Percentiles rank a stretch among this genome's conserved stretches.
phyloP scores from a whole-genome alignment of 306 rosid genomes.

The Betula pendula region DNA sequence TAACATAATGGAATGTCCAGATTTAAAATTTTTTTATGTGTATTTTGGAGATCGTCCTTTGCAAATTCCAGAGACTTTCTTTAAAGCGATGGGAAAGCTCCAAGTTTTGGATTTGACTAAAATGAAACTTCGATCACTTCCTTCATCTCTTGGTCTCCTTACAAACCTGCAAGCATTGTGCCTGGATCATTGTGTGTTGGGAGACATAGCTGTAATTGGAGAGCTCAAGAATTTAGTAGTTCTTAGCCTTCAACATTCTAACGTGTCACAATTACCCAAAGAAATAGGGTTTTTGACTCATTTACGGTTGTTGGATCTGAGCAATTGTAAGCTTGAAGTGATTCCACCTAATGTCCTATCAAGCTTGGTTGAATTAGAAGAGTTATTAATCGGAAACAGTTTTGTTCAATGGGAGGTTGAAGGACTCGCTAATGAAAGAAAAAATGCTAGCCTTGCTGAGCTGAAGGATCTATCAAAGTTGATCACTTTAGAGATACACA shows the following conservation, averaged over 20 bases:
- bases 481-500: background rate
- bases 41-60: rapidly evolving
- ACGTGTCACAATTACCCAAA: background rate
- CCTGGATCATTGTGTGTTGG: background rate
- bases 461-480: background rate
- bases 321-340: background rate
- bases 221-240: slow-evolving; percentile 7
- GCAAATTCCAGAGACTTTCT: background rate
- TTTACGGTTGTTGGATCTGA: slow-evolving; percentile 15
- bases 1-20: background rate
- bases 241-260: background rate
- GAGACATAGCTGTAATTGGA: background rate
- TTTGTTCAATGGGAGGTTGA: slow-evolving; percentile 15
- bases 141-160: background rate
- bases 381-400: background rate
- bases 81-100: background rate
- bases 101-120: background rate
- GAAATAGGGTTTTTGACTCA: slow-evolving; percentile 3
- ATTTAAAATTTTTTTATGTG: background rate
- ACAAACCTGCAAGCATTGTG: background rate
- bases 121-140: background rate
- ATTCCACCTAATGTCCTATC: slow-evolving; percentile 18
- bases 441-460: slow-evolving; percentile 21
- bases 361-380: slow-evolving; percentile 11
- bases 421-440: background rate